Evolutionary conservation across 257 asterid species (phyloP).

Genomic region (Vinca minor): DNA sequence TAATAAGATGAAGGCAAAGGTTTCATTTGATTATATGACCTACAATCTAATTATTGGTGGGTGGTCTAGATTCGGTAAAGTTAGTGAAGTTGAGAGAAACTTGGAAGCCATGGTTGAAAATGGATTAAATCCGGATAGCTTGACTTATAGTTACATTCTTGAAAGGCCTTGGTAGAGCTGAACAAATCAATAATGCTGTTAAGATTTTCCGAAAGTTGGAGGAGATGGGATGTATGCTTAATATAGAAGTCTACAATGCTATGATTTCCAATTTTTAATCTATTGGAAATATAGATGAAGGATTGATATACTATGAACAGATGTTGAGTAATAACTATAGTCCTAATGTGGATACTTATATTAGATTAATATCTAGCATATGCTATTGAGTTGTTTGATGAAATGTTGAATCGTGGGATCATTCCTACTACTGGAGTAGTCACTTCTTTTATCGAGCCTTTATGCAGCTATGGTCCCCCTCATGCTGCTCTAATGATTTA

Average conservation of each 20-base stretch:
- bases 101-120: no score
- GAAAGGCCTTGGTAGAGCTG: constrained; percentile 68
- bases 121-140: no score
- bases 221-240: no score
- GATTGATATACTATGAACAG: constrained; percentile 38
- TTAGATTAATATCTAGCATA: no score
- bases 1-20: constrained; percentile 45
- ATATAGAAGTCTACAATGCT: constrained; percentile 62
- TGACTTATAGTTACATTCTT: no score
- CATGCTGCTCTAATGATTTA: constrained; percentile 81
- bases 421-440: constrained; percentile 57
- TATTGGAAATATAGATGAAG: constrained; percentile 48
- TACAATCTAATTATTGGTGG: no score
- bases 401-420: constrained; percentile 57
- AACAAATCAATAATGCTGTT: constrained; percentile 48
- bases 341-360: no score
- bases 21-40: no score
- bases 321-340: no score
- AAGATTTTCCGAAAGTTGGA: constrained; percentile 48
- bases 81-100: constrained; percentile 54
- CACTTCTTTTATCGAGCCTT: constrained; percentile 52
- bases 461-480: constrained; percentile 91
- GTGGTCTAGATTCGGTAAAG: no score
- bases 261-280: constrained; percentile 54
- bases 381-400: no score